phyloP scores from a whole-genome alignment of 208 protist species.

The Crithidia mellificae region DNA sequence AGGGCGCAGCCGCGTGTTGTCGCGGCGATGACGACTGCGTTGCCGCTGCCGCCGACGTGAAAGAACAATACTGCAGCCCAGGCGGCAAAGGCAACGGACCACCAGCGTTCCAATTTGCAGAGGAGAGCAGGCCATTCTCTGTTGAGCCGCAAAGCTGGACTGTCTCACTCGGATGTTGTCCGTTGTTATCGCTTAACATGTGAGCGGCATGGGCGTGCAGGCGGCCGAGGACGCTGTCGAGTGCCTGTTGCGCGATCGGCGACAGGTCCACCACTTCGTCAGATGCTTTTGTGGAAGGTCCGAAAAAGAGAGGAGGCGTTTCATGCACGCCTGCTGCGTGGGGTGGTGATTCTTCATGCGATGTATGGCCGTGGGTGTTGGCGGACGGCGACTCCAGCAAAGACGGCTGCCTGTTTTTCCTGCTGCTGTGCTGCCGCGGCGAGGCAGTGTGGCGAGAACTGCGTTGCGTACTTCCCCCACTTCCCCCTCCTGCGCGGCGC shows the following conservation, averaged over 20 bases:
- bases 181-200: neutral
- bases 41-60: neutral
- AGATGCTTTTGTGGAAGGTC: neutral
- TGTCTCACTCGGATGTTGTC: neutral
- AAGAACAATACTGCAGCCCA: neutral
- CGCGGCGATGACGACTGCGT: neutral
- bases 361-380: no score
- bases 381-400: neutral
- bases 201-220: slow-evolving; percentile 7
- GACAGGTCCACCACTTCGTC: slow-evolving; percentile 9
- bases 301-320: neutral
- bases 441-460: no score
- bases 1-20: neutral
- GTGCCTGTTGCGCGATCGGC: slow-evolving; percentile 14
- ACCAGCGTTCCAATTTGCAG: no score
- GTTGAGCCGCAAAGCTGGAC: no score
- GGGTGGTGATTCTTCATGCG: neutral
- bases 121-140: no score
- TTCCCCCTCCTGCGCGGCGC: no score
- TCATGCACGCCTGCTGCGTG: neutral
- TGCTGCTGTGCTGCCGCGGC: no score
- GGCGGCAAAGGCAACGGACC: neutral
- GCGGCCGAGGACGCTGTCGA: slow-evolving; percentile 11
- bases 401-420: neutral
- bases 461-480: no score